A percentile compares a stretch with the other conserved stretches of the same genome.
Evolutionary conservation across 2,329 filamentous ascomycete genomes (phyloP).

Genomic region (Triangularia verruculosa): DNA sequence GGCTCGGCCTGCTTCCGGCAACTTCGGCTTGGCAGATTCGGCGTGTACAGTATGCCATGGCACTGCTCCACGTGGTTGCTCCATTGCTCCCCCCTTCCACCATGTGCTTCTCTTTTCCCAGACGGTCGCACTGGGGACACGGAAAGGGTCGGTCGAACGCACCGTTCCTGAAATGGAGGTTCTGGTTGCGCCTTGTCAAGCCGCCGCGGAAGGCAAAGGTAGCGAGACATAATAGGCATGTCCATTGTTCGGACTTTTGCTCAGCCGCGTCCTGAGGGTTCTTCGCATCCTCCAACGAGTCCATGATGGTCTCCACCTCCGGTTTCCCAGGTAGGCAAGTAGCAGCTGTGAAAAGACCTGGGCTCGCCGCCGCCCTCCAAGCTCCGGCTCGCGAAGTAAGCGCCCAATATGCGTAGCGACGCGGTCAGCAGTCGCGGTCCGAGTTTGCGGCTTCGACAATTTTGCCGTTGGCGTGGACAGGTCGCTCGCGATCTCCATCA

Average conservation of each 20-base stretch:
- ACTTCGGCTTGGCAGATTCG: neutral
- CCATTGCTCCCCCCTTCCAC: conserved; percentile 5
- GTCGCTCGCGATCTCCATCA: too few species aligned
- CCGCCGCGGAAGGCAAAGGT: neutral
- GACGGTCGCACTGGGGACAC: neutral
- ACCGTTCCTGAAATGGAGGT: neutral
- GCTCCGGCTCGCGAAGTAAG: too few species aligned
- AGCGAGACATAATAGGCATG: neutral
- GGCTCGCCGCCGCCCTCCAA: neutral
- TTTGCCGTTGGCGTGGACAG: too few species aligned
- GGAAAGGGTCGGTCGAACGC: neutral
- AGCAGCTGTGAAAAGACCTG: too few species aligned
- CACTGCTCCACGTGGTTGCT: conserved; percentile 9
- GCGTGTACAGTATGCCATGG: neutral
- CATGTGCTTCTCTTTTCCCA: neutral
- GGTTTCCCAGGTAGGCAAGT: too few species aligned
- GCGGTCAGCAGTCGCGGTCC: too few species aligned
- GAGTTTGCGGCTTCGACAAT: too few species aligned
- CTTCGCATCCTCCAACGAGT: too few species aligned
- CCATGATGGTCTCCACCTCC: too few species aligned
- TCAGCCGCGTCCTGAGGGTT: too few species aligned
- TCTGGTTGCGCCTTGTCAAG: conserved; percentile 7
- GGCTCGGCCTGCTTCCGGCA: neutral
- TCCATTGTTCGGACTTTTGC: too few species aligned
- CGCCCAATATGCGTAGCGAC: too few species aligned